Evolutionary conservation across 495 filamentous ascomycete genomes (phyloP), one percentile per base, ranked within the genome.

Genomic region (Talaromyces liani): DNA sequence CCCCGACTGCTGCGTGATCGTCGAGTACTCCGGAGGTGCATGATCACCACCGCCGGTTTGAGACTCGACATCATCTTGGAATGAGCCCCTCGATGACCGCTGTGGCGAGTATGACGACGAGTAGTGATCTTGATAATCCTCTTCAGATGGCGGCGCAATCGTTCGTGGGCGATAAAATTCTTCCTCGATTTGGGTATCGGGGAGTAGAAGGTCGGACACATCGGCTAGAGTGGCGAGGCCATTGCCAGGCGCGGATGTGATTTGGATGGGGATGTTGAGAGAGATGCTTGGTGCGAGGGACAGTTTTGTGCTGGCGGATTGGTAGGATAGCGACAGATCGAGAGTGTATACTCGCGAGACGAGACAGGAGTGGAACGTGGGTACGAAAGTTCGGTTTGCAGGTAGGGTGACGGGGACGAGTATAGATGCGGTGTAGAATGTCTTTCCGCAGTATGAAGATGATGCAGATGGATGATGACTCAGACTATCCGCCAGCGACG

Each of bases 361-460:
- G 67, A 96, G 83, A 74, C 94, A 98, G 61, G 86, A 85, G 75
- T 94, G 87, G 77, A 98, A 98, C 18, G 91, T 92, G 0, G 94
- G 95, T 29, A 94, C 74, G 74, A 93, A 92, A 2, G 85, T 78
- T 65, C 87, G 90, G 66, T 83, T 85, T 9, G 73, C 76, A 0
- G 94, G 92, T 1, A 96, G 77, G 0, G 82, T 78, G 71, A 98
- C 75, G 0, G 94, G 92, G 7, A 97, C 84, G 7, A 88, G 70
- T 8, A 97, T 69, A 4, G 77, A 78, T 1, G 91, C 80, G 2
- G 84, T 89, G 75, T 95, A 90, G 70, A 84, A 89, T 20, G 68
- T 68, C 2, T 70, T 67, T 31, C 78, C 74, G 8, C 68, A 61
- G 59, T 76, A 78, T 49, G 70, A 68, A 53, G 77, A 72, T 47